A percentile compares a stretch with the other conserved stretches of the same genome.
Conservation (phyloP, 148 eudicot genomes). For the Rhododendron henanense region DNA sequence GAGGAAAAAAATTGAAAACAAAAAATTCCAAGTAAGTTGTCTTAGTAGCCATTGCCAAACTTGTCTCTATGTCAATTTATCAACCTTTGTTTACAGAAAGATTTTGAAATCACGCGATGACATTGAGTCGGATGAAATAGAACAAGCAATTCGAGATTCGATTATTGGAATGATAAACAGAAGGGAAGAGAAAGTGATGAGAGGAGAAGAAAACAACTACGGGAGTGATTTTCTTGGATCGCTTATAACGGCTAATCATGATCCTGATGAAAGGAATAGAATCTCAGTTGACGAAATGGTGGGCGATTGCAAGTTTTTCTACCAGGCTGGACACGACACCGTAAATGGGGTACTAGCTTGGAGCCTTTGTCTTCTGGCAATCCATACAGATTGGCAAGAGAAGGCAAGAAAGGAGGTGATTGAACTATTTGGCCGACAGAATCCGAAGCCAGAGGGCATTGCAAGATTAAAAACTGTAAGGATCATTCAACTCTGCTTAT, state of each 20-base stretch:
- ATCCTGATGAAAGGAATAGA: not conserved
- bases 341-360: not conserved
- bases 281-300: not conserved
- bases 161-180: not conserved
- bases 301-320: slow-evolving; percentile 7
- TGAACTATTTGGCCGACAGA: not conserved
- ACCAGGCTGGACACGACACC: slow-evolving; percentile 6
- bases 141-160: not conserved
- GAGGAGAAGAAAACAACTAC: not conserved
- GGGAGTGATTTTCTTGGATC: slow-evolving; percentile 13
- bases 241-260: not conserved
- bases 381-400: slow-evolving; percentile 14
- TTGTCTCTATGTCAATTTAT: not conserved
- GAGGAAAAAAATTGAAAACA: not conserved
- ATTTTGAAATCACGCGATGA: not conserved
- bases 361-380: slow-evolving; percentile 2
- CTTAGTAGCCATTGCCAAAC: not conserved
- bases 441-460: slow-evolving; percentile 1
- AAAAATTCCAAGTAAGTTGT: not conserved
- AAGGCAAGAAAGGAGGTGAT: slow-evolving; percentile 9
- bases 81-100: not conserved
- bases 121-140: not conserved
- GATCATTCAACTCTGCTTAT: not conserved
- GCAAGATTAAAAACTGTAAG: slow-evolving; percentile 10
- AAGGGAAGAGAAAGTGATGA: slow-evolving; percentile 2